phyloP scores from a whole-genome alignment of 148 eudicot genomes.

The Talinum fruticosum region DNA sequence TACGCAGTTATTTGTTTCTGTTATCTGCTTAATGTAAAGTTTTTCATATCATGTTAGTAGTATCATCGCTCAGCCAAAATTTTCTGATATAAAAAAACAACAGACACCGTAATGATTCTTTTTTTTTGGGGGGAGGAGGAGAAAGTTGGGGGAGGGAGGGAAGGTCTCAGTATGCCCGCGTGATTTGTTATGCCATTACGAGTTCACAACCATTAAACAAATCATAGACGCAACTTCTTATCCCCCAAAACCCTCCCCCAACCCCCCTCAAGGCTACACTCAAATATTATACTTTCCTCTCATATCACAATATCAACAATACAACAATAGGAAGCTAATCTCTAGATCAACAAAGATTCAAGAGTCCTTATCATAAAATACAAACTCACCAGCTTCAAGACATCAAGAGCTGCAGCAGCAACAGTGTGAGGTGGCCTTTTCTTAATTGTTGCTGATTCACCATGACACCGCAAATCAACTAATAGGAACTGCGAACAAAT shows the following conservation, averaged over 20 bases:
- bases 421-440: constrained; percentile 72
- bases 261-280: background rate
- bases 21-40: too few species aligned
- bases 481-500: constrained; percentile 63
- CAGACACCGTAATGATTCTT: too few species aligned
- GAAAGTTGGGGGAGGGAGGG: too few species aligned
- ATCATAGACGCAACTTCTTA: background rate
- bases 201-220: background rate
- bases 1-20: too few species aligned
- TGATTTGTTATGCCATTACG: too few species aligned
- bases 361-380: constrained; percentile 3
- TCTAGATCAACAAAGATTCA: background rate
- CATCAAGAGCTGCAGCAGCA: constrained; percentile 85
- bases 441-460: constrained; percentile 71
- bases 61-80: too few species aligned
- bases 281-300: background rate
- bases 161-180: too few species aligned
- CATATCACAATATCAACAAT: background rate
- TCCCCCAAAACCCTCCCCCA: too few species aligned
- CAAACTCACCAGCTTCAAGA: constrained; percentile 64
- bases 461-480: constrained; percentile 90
- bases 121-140: too few species aligned
- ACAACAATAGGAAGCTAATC: background rate
- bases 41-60: too few species aligned
- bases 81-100: too few species aligned